Conservation (phyloP, 768 basidiomycete species). For the Aureoboletus auriporus region DNA sequence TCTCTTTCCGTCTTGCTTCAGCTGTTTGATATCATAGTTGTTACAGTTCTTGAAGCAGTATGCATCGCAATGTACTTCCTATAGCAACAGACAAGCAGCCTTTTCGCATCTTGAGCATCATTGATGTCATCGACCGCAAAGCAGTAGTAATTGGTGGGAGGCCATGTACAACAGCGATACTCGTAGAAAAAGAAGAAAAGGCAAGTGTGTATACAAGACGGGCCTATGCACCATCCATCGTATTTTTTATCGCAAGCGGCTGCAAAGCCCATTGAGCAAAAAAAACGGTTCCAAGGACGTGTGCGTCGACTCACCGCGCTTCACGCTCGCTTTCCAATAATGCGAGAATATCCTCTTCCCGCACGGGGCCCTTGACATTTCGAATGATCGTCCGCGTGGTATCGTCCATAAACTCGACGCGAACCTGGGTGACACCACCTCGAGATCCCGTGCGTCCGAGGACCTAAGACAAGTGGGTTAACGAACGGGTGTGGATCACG, state of each 20-base stretch:
- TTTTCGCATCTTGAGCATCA: neutral
- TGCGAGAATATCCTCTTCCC: conserved; percentile 94
- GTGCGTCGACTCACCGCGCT: conserved; percentile 70
- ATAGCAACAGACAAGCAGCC: conserved; percentile 23
- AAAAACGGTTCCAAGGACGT: no score
- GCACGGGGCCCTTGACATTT: conserved; percentile 97
- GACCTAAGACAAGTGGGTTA: conserved; percentile 51
- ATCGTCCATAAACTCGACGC: conserved; percentile 99
- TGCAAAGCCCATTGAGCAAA: neutral
- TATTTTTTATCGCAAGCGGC: conserved; percentile 20
- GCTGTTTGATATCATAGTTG: conserved; percentile 28
- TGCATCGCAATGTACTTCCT: conserved; percentile 28
- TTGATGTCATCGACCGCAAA: neutral
- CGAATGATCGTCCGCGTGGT: conserved; percentile 93
- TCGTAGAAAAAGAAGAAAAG: no score
- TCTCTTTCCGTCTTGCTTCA: conserved; percentile 19
- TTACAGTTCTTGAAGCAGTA: conserved; percentile 22
- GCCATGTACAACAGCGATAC: conserved; percentile 1
- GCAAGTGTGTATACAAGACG: neutral
- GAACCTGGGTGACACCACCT: conserved; percentile 98
- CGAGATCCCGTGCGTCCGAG: conserved; percentile 98
- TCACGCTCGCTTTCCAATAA: conserved; percentile 98
- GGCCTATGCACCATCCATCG: neutral
- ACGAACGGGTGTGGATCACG: neutral
- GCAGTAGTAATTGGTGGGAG: neutral